These are phyloP conservation scores for Fraxinus paxiana DNA, from an alignment of 305 asterid species.

Conservation along the genomic window DNA sequence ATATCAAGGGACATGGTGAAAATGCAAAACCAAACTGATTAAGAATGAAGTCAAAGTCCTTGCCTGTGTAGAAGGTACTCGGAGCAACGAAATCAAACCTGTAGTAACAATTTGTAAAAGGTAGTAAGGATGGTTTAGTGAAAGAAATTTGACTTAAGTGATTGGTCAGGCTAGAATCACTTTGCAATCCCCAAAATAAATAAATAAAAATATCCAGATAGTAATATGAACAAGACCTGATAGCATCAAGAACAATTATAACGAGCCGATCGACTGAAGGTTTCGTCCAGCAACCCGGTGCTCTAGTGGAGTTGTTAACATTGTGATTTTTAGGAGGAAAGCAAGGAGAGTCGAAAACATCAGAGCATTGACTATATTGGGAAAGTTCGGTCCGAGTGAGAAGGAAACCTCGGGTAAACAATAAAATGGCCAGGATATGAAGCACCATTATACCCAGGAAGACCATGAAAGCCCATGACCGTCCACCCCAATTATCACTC, in stretches of 20 bases:
- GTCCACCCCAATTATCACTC: conserved; percentile 32
- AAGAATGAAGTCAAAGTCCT: conserved; percentile 11
- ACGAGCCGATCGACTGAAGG: conserved; percentile 71
- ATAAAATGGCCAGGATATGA: conserved; percentile 54
- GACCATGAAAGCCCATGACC: conserved; percentile 47
- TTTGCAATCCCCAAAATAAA: not conserved
- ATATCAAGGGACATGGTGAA: not conserved
- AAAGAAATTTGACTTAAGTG: not conserved
- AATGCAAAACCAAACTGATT: conserved; percentile 6
- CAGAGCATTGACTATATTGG: conserved; percentile 63
- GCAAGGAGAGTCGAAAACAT: conserved; percentile 68
- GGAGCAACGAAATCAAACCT: conserved; percentile 98
- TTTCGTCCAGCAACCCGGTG: conserved; percentile 61
- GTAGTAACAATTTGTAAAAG: conserved; percentile 4
- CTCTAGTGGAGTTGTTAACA: conserved; percentile 16
- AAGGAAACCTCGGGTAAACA: conserved; percentile 86
- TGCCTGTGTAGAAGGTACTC: conserved; percentile 68
- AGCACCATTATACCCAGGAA: conserved; percentile 58
- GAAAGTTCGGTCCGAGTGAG: conserved; percentile 91
- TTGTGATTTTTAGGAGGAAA: conserved; percentile 33
- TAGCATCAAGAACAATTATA: conserved; percentile 82
- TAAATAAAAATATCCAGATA: not conserved
- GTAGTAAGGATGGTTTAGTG: not conserved
- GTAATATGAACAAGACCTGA: conserved; percentile 42
- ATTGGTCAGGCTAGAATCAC: not conserved